Conservation (phyloP, 495 filamentous ascomycete species). For the Lichenothelia convexa region DNA sequence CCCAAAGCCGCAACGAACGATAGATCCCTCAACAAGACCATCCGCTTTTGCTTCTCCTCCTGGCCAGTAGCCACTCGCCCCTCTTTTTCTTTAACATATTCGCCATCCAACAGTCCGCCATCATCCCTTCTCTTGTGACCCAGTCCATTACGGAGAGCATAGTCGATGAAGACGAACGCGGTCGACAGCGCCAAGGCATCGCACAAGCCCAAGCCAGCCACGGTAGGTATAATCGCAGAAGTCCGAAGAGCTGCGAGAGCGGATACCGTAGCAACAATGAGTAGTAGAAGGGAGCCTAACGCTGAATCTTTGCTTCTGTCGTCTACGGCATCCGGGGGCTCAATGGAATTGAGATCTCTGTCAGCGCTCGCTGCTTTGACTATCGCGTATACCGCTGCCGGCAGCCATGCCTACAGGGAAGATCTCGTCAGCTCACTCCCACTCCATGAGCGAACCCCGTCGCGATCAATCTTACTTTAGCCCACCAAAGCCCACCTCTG, state of each 20-base stretch:
- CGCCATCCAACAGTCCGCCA: constrained; percentile 10
- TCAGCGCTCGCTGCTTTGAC: not conserved
- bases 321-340: too few relatives aligned
- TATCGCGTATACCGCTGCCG: not conserved
- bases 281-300: not conserved
- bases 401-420: constrained; percentile 3
- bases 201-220: not conserved
- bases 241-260: constrained; percentile 3
- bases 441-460: constrained; percentile 1
- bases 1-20: not conserved
- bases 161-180: not conserved
- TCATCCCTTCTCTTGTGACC: not conserved
- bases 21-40: not conserved
- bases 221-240: not conserved
- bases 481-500: constrained; percentile 16
- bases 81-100: constrained; percentile 12
- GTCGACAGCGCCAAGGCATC: constrained; percentile 5
- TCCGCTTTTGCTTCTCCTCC: not conserved
- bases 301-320: not conserved
- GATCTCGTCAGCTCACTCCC: constrained; percentile 4
- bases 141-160: not conserved
- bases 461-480: constrained; percentile 12
- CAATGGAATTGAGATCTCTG: not conserved
- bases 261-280: constrained; percentile 3
- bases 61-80: not conserved